These are phyloP conservation scores for Sporisorium graminicola DNA, from an alignment of 1,284 basidiomycete species.

Conservation along the genomic window DNA sequence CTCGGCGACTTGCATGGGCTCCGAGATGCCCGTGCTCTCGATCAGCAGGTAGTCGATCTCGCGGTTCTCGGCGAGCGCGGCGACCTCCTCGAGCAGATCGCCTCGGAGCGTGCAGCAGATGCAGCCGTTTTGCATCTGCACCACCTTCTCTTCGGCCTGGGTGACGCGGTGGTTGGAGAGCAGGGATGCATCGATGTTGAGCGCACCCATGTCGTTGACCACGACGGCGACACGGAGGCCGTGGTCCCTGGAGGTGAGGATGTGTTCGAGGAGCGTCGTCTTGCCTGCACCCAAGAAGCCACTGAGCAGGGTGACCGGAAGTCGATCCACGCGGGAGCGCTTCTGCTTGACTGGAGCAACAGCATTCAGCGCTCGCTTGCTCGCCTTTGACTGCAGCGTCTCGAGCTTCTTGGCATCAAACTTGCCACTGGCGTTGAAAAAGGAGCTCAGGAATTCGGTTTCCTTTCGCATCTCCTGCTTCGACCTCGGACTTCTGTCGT, in stretches of 20 bases:
- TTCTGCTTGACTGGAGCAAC: conserved; percentile 9
- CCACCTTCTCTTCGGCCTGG: conserved; percentile 71
- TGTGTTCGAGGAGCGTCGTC: conserved; percentile 72
- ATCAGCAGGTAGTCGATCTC: conserved; percentile 72
- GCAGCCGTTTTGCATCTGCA: conserved; percentile 73
- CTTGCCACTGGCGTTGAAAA: conserved; percentile 31
- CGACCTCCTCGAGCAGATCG: conserved; percentile 73
- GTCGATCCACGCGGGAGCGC: conserved; percentile 38
- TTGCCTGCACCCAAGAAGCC: conserved; percentile 73
- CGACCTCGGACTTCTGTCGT: conserved; percentile 56
- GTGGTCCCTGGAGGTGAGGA: conserved; percentile 71
- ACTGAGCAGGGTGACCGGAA: conserved; percentile 72
- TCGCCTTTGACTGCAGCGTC: conserved; percentile 1
- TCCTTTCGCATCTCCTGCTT: conserved; percentile 59
- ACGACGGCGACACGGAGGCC: conserved; percentile 71
- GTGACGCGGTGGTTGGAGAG: conserved; percentile 71
- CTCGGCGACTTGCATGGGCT: conserved; percentile 72
- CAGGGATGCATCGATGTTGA: conserved; percentile 72
- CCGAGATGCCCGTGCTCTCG: conserved; percentile 72
- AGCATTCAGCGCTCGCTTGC: conserved; percentile 25
- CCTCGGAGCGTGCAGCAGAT: conserved; percentile 73
- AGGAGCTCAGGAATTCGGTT: conserved; percentile 45
- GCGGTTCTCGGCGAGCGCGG: conserved; percentile 69
- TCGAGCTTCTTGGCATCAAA: conserved; percentile 22
- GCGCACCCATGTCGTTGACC: conserved; percentile 72